Base-by-base conservation (phyloP, 179 eudicot species). In the Amaranthus tricolor region DNA sequence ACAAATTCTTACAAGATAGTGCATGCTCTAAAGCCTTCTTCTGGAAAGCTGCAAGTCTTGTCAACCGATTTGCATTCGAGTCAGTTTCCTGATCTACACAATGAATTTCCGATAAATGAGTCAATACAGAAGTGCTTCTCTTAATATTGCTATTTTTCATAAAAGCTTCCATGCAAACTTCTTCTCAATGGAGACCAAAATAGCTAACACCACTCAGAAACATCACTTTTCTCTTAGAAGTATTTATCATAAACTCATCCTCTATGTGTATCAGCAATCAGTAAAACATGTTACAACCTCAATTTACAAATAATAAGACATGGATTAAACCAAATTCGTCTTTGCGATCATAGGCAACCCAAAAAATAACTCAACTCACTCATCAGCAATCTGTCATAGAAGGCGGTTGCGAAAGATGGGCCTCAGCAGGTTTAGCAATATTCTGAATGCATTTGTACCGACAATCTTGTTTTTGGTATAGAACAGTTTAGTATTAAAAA, bases 41-140 rank as follows among this genome's bases (percentile, higher is more conserved):
- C 87, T 93, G 99, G 74, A 95, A 95, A 72, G 90, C 86, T n/a
- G 96, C 92, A 70, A 95, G 94, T 70, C 88, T 93, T 21, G 71
- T 87, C 70, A 91, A 79, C 56, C 99, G 81, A 73, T 72, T 70
- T 31, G 71, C 47, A 71, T 93, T 89, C 68, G 71, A 81, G 17
- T 67, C 73, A 71, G 79, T 83, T 49, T 77, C 68, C 77, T 77
- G 72, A 67, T 76, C 94, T 89, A 50, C 20, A n/a, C 47, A 44
- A 44, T 62, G 75, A 31, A 31, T 67, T 62, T 68, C 51, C 49
- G 53, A 57, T 63, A 64, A 66, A 43, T 17, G 43, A 48, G 62
- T 73, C 51, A 66, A 12, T 40, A 62, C 21, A 6, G 19, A 76
- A 52, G 6, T 9, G 7, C 31, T 6, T 13, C n/a, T 20, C 14